These are phyloP conservation scores for Hortiboletus rubellus DNA, from an alignment of 1,284 basidiomycete species.

Conservation along the genomic window DNA sequence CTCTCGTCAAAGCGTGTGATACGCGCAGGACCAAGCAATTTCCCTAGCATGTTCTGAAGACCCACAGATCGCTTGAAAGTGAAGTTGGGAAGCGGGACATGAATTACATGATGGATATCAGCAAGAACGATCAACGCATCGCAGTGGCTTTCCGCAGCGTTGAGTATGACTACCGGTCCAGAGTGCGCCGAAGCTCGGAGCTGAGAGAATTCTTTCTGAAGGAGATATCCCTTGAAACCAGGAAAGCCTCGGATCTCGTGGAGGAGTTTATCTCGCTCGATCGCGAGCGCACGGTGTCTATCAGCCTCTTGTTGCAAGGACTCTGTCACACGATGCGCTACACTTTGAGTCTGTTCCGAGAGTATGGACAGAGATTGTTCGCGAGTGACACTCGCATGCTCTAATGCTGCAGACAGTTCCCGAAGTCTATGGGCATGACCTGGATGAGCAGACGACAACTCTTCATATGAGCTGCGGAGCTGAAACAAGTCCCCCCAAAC, in stretches of 20 bases:
- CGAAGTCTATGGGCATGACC: not conserved
- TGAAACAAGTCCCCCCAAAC: no score
- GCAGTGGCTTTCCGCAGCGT: no score
- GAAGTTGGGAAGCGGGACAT: not conserved
- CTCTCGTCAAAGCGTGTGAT: not conserved
- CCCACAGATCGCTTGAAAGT: no score
- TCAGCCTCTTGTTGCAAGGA: no score
- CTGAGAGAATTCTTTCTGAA: not conserved
- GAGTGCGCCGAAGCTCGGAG: not conserved
- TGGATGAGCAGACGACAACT: not conserved
- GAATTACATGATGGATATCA: not conserved
- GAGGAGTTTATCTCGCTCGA: not conserved
- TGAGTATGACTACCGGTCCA: not conserved
- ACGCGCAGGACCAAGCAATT: not conserved
- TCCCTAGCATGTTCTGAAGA: not conserved
- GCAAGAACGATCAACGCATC: not conserved
- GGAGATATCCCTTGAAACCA: conserved; percentile 2
- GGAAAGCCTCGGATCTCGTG: not conserved
- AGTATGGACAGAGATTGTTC: no score
- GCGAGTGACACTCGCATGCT: no score
- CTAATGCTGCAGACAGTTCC: not conserved
- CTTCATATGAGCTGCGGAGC: no score
- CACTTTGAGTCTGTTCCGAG: no score
- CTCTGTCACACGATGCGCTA: no score
- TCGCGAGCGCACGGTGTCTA: not conserved